Conservation (phyloP, 345 rosid species). For the Citrus maxima region DNA sequence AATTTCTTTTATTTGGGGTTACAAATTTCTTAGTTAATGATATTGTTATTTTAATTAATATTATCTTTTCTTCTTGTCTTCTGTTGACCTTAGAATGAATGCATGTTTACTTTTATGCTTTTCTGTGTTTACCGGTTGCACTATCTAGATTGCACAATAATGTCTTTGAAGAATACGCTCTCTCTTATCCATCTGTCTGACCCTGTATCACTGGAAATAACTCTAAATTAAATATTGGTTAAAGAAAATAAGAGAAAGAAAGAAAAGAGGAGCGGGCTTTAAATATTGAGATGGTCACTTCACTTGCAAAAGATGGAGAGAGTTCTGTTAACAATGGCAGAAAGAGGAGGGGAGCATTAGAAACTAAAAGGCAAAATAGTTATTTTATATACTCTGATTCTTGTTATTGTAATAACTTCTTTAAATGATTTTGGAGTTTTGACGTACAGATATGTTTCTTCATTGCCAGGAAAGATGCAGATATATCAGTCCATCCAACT, state of each 20-base stretch:
- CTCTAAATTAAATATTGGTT: not conserved
- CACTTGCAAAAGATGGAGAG: not conserved
- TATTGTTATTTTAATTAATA: not conserved
- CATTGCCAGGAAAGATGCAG: constrained; percentile 77
- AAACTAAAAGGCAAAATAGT: not conserved
- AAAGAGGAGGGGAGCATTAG: not conserved
- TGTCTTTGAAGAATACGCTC: not conserved
- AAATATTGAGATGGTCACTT: not conserved
- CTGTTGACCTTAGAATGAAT: not conserved
- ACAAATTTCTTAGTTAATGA: not conserved
- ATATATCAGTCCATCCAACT: constrained; percentile 69
- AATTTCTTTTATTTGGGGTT: not conserved
- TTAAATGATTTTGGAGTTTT: not conserved
- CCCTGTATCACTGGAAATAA: not conserved
- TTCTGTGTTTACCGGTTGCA: not conserved
- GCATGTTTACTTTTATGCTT: not conserved
- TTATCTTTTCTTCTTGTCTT: not conserved
- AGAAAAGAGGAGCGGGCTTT: not conserved
- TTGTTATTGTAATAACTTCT: not conserved
- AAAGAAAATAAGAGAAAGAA: not conserved
- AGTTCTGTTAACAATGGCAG: not conserved
- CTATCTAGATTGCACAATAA: not conserved
- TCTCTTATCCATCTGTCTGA: not conserved
- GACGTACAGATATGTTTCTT: constrained; percentile 10
- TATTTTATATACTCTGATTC: not conserved